These are phyloP conservation scores for Panaeolus papilionaceus DNA, from an alignment of 768 basidiomycete genomes.

Conservation along the genomic window DNA sequence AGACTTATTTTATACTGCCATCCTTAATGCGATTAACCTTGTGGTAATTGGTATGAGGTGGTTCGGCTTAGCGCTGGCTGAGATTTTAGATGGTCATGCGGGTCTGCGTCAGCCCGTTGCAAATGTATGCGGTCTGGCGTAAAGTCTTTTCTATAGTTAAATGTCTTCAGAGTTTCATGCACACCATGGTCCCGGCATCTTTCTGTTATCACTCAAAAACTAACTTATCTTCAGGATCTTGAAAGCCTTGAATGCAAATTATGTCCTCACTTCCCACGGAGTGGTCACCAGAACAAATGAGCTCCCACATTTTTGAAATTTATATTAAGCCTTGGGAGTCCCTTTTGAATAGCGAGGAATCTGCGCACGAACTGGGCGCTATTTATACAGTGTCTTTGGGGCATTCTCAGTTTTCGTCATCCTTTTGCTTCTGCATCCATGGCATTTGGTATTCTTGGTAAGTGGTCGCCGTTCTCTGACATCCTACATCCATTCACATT, in stretches of 20 bases:
- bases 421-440: constrained; percentile 24
- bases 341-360: not conserved
- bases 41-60: not conserved
- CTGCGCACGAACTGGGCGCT: not conserved
- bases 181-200: not conserved
- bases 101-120: not conserved
- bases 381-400: constrained; percentile 5
- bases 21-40: not conserved
- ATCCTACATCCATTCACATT: not conserved
- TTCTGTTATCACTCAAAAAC: not conserved
- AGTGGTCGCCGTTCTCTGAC: constrained; percentile 15
- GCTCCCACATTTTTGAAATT: not conserved
- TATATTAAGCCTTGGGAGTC: not conserved
- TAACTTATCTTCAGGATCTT: not conserved
- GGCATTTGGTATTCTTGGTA: constrained; percentile 46
- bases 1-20: constrained; percentile 9
- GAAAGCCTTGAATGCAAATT: not conserved
- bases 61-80: not conserved
- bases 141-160: not conserved
- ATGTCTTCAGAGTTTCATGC: not conserved
- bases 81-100: not conserved
- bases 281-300: not conserved
- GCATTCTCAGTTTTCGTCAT: not conserved
- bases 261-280: not conserved
- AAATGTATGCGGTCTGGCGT: not conserved